Conservation (phyloP, 805 yeast genomes). For the Yamadazyma tumulicola region DNA sequence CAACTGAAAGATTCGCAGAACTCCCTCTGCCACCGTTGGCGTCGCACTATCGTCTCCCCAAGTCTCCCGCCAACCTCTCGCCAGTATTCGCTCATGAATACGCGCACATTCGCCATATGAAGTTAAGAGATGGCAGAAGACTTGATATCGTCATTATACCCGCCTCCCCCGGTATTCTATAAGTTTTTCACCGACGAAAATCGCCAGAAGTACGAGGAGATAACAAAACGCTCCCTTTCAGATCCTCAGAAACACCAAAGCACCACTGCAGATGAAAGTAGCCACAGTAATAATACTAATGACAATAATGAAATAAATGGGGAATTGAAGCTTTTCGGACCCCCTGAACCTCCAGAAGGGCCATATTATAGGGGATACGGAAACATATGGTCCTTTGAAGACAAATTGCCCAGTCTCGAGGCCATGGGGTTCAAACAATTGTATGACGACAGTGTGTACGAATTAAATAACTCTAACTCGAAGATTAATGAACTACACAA, state of each 20-base stretch:
- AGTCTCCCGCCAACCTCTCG: no score
- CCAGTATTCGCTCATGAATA: no score
- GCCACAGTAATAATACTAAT: neutral
- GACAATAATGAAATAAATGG: neutral
- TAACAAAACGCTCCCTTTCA: no score
- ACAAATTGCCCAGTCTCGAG: conserved; percentile 69
- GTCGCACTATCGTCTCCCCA: no score
- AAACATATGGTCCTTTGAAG: conserved; percentile 79
- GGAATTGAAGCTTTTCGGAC: conserved; percentile 57
- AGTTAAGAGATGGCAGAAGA: conserved; percentile 15
- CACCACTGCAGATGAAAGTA: neutral
- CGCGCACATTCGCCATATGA: no score
- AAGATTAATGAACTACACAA: conserved; percentile 75
- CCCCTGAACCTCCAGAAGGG: conserved; percentile 62
- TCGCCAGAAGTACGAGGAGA: conserved; percentile 38
- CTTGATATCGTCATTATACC: conserved; percentile 68
- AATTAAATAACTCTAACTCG: conserved; percentile 32
- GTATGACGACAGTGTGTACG: conserved; percentile 41
- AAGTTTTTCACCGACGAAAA: conserved; percentile 72
- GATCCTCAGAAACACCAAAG: no score
- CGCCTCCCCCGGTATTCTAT: conserved; percentile 89
- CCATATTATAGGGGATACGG: conserved; percentile 84
- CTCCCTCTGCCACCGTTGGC: neutral
- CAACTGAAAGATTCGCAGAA: neutral
- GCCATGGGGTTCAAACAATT: conserved; percentile 78